A percentile compares a stretch with the other conserved stretches of the same genome.
These are phyloP conservation scores for Poa pratensis DNA, from an alignment of 176 grass and related monocot species.

Conservation along the genomic window DNA sequence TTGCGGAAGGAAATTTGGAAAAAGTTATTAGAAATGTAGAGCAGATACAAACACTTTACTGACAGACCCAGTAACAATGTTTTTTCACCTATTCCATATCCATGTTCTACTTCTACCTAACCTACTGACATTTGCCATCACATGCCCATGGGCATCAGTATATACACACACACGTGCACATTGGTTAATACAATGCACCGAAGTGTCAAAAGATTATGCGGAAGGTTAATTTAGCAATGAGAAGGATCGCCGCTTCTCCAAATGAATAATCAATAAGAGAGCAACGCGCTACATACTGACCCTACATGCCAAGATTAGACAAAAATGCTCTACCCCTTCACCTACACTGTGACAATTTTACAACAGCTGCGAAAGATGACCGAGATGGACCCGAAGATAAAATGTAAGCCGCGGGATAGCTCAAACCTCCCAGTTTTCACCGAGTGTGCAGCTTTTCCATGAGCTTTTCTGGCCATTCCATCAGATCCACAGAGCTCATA, in stretches of 20 bases:
- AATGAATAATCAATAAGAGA: slow-evolving; percentile 70
- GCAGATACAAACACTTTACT: slow-evolving; percentile 34
- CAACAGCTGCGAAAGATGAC: slow-evolving; percentile 46
- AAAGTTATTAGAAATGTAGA: not conserved
- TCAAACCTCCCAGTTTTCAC: slow-evolving; percentile 19
- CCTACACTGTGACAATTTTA: slow-evolving; percentile 58
- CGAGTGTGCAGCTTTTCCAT: slow-evolving; percentile 29
- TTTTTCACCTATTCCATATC: slow-evolving; percentile 25
- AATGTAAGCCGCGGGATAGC: slow-evolving; percentile 21
- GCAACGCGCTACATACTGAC: slow-evolving; percentile 58
- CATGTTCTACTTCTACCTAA: slow-evolving; percentile 42
- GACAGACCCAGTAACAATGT: slow-evolving; percentile 38
- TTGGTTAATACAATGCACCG: slow-evolving; percentile 57
- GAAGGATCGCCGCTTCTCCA: slow-evolving; percentile 54
- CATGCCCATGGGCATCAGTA: slow-evolving; percentile 46
- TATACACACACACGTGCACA: slow-evolving; percentile 53
- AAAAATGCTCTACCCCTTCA: slow-evolving; percentile 56
- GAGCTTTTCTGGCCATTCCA: slow-evolving; percentile 24
- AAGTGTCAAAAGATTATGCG: slow-evolving; percentile 54
- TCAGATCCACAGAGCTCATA: slow-evolving; percentile 41
- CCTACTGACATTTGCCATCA: slow-evolving; percentile 46
- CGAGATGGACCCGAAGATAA: slow-evolving; percentile 35
- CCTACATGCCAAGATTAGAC: slow-evolving; percentile 56
- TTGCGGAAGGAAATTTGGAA: not conserved
- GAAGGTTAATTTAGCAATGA: slow-evolving; percentile 53